A percentile compares a stretch with the other conserved stretches of the same genome.
These are phyloP conservation scores for Chondrus crispus DNA, from an alignment of 23 red algal species.

Conservation along the genomic window DNA sequence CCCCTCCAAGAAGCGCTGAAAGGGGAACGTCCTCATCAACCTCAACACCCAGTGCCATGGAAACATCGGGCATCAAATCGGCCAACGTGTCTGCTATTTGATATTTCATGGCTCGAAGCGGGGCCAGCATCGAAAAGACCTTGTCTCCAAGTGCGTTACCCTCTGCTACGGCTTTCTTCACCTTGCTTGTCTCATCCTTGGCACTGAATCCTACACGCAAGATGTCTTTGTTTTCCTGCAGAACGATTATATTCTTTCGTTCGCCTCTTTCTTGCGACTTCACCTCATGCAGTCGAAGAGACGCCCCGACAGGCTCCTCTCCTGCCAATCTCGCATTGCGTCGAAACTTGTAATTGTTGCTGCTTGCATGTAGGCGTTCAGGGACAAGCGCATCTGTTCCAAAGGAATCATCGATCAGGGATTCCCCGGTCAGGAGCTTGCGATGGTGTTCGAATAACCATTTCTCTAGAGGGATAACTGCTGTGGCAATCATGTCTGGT, in stretches of 20 bases:
- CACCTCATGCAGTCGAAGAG: slow-evolving; percentile 44
- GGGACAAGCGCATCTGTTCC: slow-evolving; percentile 72
- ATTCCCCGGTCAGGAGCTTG: slow-evolving; percentile 41
- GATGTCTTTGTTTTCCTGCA: slow-evolving; percentile 50
- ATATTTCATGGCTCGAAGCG: slow-evolving; percentile 56
- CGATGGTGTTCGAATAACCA: slow-evolving; percentile 62
- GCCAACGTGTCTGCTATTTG: slow-evolving; percentile 47
- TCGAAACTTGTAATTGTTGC: slow-evolving; percentile 41
- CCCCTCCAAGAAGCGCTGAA: background rate
- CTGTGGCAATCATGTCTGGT: slow-evolving; percentile 48
- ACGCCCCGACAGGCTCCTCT: slow-evolving; percentile 46
- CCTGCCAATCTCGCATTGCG: slow-evolving; percentile 39
- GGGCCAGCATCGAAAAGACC: slow-evolving; percentile 2
- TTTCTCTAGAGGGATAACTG: slow-evolving; percentile 55
- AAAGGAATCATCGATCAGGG: slow-evolving; percentile 70
- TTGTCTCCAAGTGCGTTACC: slow-evolving; percentile 7
- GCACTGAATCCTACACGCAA: slow-evolving; percentile 16
- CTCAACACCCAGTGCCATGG: slow-evolving; percentile 64
- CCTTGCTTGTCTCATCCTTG: background rate
- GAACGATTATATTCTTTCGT: slow-evolving; percentile 12
- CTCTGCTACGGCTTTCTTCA: background rate
- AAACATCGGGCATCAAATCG: slow-evolving; percentile 77
- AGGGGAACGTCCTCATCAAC: slow-evolving; percentile 71
- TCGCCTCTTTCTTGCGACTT: slow-evolving; percentile 45
- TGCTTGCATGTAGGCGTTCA: slow-evolving; percentile 29